Evolutionary conservation across 2,329 filamentous ascomycete genomes (phyloP).

Genomic region (Coleophoma crateriformis): DNA sequence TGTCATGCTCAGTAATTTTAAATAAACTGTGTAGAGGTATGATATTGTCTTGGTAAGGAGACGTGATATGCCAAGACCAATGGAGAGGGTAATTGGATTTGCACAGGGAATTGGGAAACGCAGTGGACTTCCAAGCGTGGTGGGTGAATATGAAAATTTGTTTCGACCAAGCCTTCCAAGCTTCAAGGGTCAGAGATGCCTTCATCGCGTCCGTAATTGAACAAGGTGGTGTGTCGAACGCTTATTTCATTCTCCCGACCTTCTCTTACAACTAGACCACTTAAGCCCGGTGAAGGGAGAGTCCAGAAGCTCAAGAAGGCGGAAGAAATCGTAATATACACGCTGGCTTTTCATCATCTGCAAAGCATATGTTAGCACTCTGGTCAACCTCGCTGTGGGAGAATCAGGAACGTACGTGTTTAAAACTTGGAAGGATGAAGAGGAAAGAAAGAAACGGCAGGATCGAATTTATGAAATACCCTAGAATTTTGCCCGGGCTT

Average conservation of each 20-base stretch:
- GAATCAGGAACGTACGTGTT: constrained; percentile 64
- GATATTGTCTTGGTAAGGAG: no score
- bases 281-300: constrained; percentile 89
- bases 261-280: constrained; percentile 67
- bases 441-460: constrained; percentile 40
- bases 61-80: no score
- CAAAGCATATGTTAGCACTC: constrained; percentile 25
- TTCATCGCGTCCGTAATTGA: constrained; percentile 91
- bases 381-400: background rate
- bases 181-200: constrained; percentile 82
- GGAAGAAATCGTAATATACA: constrained; percentile 83
- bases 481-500: constrained; percentile 10
- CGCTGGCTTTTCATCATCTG: constrained; percentile 99
- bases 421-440: constrained; percentile 99
- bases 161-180: constrained; percentile 43
- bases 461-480: constrained; percentile 20
- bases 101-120: no score
- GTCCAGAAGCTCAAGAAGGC: constrained; percentile 61
- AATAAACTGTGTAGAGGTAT: no score
- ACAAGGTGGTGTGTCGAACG: constrained; percentile 99
- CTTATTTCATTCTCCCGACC: constrained; percentile 84
- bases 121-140: background rate
- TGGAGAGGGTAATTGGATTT: no score
- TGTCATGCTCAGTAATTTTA: no score
- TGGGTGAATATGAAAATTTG: no score